Conservation (phyloP, 225 moss, liverwort and hornwort genomes). For the Climacium dendroides region DNA sequence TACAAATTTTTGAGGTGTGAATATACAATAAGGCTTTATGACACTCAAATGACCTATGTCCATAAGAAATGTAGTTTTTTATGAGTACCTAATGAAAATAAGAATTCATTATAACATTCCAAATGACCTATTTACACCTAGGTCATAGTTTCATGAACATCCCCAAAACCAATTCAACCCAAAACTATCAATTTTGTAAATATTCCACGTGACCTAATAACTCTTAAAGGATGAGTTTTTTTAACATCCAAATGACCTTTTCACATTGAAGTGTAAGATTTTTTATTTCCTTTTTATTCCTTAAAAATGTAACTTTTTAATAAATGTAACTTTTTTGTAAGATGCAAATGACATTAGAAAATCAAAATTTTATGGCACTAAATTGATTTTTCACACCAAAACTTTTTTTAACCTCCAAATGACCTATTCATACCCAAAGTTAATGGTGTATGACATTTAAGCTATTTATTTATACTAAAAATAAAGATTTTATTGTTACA, state of each 20-base stretch:
- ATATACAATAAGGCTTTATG: neutral
- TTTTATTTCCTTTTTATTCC: neutral
- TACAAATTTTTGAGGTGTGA: neutral
- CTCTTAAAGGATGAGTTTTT: neutral
- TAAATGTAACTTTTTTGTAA: neutral
- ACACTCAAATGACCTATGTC: neutral
- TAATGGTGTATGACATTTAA: neutral
- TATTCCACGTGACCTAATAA: neutral
- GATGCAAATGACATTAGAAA: neutral
- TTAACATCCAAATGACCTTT: neutral
- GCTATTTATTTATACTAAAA: too few species aligned
- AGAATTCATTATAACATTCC: neutral
- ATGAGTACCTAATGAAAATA: neutral
- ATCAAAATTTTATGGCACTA: neutral
- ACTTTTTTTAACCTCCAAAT: neutral
- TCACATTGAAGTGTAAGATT: neutral
- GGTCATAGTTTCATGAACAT: neutral
- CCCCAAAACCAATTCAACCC: neutral
- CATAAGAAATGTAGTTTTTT: neutral
- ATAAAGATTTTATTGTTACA: neutral
- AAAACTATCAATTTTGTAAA: neutral
- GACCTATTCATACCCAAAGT: neutral
- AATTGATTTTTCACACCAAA: neutral
- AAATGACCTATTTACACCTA: too few species aligned
- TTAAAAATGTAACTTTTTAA: neutral